Evolutionary conservation across 1,284 basidiomycete genomes (phyloP).

Genomic region (Anthracocystis walkeri): DNA sequence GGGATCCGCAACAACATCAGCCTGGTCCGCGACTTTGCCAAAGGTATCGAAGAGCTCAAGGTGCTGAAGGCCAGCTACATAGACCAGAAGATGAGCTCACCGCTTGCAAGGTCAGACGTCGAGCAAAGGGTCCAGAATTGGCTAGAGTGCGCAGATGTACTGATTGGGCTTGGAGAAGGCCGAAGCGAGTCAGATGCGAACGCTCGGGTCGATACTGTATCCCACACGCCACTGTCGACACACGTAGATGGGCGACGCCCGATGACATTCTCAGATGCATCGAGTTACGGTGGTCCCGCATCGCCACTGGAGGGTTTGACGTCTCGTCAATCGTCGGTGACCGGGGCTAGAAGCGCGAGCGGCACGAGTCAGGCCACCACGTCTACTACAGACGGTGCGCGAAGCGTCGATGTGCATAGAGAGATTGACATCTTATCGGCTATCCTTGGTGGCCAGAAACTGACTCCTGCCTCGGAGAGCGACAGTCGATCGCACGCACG

Average conservation of each 20-base stretch:
- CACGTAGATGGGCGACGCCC: conserved; percentile 21
- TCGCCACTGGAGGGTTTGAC: conserved; percentile 24
- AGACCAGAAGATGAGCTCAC: conserved; percentile 17
- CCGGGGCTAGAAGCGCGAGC: conserved; percentile 33
- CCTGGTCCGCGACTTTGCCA: conserved; percentile 56
- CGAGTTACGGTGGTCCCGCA: conserved; percentile 11
- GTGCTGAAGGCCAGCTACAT: conserved; percentile 42
- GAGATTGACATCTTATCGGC: conserved; percentile 61
- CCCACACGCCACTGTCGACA: conserved; percentile 37
- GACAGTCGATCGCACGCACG: conserved; percentile 31
- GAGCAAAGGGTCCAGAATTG: conserved; percentile 36
- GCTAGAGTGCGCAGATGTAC: conserved; percentile 61
- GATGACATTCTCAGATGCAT: conserved; percentile 26
- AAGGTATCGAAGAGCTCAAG: conserved; percentile 60
- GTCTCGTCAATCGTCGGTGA: conserved; percentile 14
- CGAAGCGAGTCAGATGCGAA: conserved; percentile 43
- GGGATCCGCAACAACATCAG: conserved; percentile 53
- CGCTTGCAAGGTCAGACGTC: background rate
- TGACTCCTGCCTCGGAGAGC: conserved; percentile 9
- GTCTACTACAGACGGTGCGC: conserved; percentile 25
- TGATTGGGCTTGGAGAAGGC: conserved; percentile 56
- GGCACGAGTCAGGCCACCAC: conserved; percentile 35
- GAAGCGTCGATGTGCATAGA: conserved; percentile 48
- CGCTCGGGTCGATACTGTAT: conserved; percentile 45
- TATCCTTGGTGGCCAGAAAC: conserved; percentile 45